Percentiles rank a stretch among this genome's conserved stretches.
phyloP scores from a whole-genome alignment of 148 eudicot species.

The Persicaria maculosa region DNA sequence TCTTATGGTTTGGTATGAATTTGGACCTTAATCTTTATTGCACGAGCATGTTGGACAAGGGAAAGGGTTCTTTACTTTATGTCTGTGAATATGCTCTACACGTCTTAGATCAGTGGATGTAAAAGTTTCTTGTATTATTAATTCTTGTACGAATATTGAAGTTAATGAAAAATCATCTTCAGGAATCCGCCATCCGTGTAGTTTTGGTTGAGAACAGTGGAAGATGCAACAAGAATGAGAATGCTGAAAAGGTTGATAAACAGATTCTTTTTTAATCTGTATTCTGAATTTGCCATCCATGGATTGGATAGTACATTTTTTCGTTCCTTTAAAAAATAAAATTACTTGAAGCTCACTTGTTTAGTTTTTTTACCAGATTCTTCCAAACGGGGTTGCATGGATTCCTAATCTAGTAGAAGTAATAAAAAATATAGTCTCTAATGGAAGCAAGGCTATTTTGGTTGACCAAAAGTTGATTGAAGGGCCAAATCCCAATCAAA shows the following conservation, averaged over 20 bases:
- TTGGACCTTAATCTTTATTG: too few species aligned
- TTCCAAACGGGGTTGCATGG: constrained; percentile 80
- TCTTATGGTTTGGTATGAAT: too few species aligned
- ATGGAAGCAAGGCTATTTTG: constrained; percentile 59
- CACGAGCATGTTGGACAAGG: too few species aligned
- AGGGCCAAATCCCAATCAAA: constrained; percentile 80
- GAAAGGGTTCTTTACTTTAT: too few species aligned
- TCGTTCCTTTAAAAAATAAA: too few species aligned
- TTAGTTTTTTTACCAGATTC: constrained; percentile 36
- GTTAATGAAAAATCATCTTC: neutral
- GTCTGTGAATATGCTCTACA: neutral
- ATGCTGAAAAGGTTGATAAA: constrained; percentile 70
- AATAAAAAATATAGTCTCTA: constrained; percentile 52
- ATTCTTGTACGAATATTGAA: neutral
- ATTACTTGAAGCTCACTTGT: neutral
- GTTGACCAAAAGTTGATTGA: constrained; percentile 84
- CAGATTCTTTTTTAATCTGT: too few species aligned
- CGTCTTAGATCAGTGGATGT: too few species aligned
- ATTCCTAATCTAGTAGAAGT: constrained; percentile 71
- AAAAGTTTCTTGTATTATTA: neutral
- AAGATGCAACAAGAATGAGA: constrained; percentile 83
- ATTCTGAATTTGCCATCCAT: neutral
- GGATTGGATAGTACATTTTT: neutral
- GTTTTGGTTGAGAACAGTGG: constrained; percentile 98
- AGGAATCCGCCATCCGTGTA: constrained; percentile 52